Conservation (phyloP, 2,329 filamentous ascomycete genomes). For the Talaromyces sp. region DNA sequence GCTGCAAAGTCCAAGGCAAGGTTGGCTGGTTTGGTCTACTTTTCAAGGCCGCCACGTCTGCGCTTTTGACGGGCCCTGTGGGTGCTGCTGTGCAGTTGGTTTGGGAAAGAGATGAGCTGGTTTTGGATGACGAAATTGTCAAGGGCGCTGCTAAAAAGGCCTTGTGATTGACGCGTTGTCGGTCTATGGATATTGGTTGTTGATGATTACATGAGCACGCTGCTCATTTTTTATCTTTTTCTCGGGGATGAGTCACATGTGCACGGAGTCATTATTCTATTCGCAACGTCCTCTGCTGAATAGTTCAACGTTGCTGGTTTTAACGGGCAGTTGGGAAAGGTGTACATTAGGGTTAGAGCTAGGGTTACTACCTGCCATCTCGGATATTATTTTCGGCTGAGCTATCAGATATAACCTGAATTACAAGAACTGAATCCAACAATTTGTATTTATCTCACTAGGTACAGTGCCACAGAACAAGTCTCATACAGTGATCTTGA, state of each 20-base stretch:
- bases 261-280: too few relatives aligned
- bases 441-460: neutral
- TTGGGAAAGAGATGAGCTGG: slow-evolving; percentile 46
- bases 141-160: slow-evolving; percentile 16
- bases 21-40: slow-evolving; percentile 22
- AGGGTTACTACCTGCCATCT: neutral
- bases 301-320: neutral
- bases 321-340: neutral
- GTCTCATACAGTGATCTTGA: neutral
- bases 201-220: neutral
- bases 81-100: slow-evolving; percentile 41
- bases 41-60: slow-evolving; percentile 30
- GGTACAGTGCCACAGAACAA: neutral
- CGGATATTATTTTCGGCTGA: neutral
- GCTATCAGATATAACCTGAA: neutral
- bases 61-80: slow-evolving; percentile 37
- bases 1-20: slow-evolving; percentile 20
- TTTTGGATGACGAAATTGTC: slow-evolving; percentile 14
- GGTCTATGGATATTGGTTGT: neutral
- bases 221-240: neutral
- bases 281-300: neutral
- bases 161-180: neutral
- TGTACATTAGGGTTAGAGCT: neutral
- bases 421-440: neutral
- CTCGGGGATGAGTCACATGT: too few relatives aligned